These are phyloP conservation scores for Cladorrhinum samala DNA, from an alignment of 495 filamentous ascomycete species.

Conservation along the genomic window DNA sequence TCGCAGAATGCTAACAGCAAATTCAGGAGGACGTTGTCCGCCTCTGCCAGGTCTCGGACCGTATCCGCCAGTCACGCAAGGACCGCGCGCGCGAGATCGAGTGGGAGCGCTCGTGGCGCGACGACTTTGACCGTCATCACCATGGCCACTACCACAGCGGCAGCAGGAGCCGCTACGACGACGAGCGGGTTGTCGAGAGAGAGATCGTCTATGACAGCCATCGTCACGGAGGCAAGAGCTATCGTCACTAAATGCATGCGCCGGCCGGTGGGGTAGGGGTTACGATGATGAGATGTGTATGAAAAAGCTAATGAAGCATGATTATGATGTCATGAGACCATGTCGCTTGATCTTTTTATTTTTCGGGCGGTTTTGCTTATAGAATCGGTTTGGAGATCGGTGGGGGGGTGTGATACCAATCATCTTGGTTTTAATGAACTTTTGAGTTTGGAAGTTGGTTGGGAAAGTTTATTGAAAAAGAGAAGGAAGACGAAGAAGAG, in stretches of 20 bases:
- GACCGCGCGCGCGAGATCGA: slow-evolving; percentile 76
- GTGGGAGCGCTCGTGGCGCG: slow-evolving; percentile 60
- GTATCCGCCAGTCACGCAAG: slow-evolving; percentile 70
- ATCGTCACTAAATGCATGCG: slow-evolving; percentile 6
- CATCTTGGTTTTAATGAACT: neutral
- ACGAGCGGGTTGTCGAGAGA: slow-evolving; percentile 53
- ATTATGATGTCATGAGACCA: neutral
- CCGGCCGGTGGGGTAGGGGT: neutral
- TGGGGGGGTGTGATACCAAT: neutral
- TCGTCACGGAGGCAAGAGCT: slow-evolving; percentile 20
- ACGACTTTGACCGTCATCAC: slow-evolving; percentile 57
- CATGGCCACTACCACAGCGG: slow-evolving; percentile 28
- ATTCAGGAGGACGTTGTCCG: slow-evolving; percentile 77
- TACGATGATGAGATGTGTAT: neutral
- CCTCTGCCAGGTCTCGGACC: slow-evolving; percentile 74
- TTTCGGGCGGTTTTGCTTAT: neutral
- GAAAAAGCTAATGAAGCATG: neutral
- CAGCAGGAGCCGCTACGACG: slow-evolving; percentile 36
- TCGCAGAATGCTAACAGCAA: slow-evolving; percentile 16
- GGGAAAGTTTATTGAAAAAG: neutral
- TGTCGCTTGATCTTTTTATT: neutral
- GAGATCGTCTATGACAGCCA: slow-evolving; percentile 50
- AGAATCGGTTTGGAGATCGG: neutral
- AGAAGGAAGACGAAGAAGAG: neutral
- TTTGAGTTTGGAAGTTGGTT: too few relatives aligned